Evolutionary conservation across 2,329 filamentous ascomycete species (phyloP), one percentile per base, ranked within the genome.

Genomic region (Aureobasidium namibiae): DNA sequence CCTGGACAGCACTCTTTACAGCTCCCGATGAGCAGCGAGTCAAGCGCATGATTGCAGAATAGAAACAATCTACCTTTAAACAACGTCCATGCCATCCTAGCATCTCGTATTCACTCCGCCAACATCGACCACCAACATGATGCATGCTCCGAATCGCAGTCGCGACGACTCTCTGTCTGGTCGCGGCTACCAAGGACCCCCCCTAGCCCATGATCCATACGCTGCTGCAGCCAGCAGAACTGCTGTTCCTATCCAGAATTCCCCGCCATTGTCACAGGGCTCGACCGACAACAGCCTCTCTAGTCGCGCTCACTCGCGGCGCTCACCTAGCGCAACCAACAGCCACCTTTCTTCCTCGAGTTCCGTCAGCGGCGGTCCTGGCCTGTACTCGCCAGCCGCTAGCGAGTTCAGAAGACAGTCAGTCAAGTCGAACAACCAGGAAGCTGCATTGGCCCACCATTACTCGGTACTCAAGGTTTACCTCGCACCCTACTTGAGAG

Each of bases 281-380:
- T 71, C 72, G 26, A 73, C 70, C 36, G 69, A 70, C 58, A 67
- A 69, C 54, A 62, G 61, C 24, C 52, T 59, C 53, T 61, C 62
- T n/a, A 60, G 62, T 18, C 50, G 60, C 24, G 42, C 61, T 34
- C 39, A 14, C 14, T 61, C 61, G 3, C 50, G 41, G 31, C 60
- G 61, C 46, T 62, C 61, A 16, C 60, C 58, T 72, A 67, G 68
- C 65, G 63, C 63, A 42, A 63, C 62, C 54, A 74, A 74, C 61
- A 75, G 75, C 65, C 83, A 82, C 67, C 82, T 92, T 56, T 96
- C 92, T 53, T 92, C 92, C 58, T 92, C 94, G 26, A 90, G 87
- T 64, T 97, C 92, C 5, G 80, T 96, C 54, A 96, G 90, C 73
- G 86, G 88, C 70, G 90, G 89, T 60, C 89, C 87, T 41, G 82